A percentile compares a stretch with the other conserved stretches of the same genome.
These are phyloP conservation scores for Pleurotus tuber-regium DNA, from an alignment of 768 basidiomycete genomes.

Conservation along the genomic window DNA sequence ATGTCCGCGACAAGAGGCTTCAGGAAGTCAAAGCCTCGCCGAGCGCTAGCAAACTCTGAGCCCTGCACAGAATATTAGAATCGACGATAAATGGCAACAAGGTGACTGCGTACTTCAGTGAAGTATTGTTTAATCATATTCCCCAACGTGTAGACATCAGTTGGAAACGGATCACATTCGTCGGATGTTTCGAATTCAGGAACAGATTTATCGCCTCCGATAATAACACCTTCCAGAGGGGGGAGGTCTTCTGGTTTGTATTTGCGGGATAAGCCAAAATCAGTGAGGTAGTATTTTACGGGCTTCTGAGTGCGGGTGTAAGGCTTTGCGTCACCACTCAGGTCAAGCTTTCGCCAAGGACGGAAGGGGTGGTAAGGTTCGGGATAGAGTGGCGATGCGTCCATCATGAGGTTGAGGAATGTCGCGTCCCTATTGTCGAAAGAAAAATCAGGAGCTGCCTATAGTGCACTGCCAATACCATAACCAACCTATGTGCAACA, in stretches of 20 bases:
- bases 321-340: constrained; percentile 1
- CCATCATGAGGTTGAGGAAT: constrained; percentile 28
- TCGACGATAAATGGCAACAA: not conserved
- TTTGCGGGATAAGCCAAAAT: constrained; percentile 27
- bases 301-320: constrained; percentile 19
- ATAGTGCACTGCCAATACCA: not conserved
- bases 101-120: constrained; percentile 6
- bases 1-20: constrained; percentile 29
- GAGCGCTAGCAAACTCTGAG: not conserved
- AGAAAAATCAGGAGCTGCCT: not conserved
- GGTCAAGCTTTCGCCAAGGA: constrained; percentile 16
- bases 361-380: constrained; percentile 19
- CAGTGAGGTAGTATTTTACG: constrained; percentile 28
- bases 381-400: constrained; percentile 18
- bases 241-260: constrained; percentile 23
- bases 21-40: constrained; percentile 27
- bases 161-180: constrained; percentile 27
- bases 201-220: constrained; percentile 38
- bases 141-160: constrained; percentile 33
- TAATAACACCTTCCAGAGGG: constrained; percentile 25
- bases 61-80: not conserved
- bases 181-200: constrained; percentile 28
- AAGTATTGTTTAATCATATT: constrained; percentile 21
- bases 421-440: not conserved
- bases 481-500: constrained; percentile 10